Evolutionary conservation across 176 grass and related monocot genomes (phyloP).

Genomic region (Rhynchospora breviuscula): DNA sequence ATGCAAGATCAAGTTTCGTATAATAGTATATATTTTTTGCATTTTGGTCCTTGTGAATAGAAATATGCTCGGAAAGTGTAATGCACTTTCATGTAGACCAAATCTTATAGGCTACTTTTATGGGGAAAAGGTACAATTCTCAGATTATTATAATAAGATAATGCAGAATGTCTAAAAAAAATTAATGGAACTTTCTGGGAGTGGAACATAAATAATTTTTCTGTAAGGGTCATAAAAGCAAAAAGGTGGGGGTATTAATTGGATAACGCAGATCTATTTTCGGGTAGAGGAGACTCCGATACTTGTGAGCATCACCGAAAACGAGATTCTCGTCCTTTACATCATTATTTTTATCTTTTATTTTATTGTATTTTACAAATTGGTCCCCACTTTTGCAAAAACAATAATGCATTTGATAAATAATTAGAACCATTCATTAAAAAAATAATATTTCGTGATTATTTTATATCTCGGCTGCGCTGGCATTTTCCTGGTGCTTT

Average conservation of each 20-base stretch:
- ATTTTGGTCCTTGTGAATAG: slow-evolving; percentile 1
- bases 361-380: background rate
- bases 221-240: background rate
- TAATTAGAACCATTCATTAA: background rate
- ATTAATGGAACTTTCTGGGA: background rate
- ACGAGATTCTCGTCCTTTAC: slow-evolving; percentile 27
- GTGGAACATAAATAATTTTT: background rate
- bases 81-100: background rate
- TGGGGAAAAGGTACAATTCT: background rate
- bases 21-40: background rate
- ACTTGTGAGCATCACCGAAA: slow-evolving; percentile 17
- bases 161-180: background rate
- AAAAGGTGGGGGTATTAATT: background rate
- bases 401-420: background rate
- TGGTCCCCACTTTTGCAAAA: background rate
- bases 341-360: background rate
- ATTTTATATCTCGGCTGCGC: slow-evolving; percentile 7
- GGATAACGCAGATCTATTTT: slow-evolving; percentile 12
- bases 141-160: background rate
- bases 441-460: background rate
- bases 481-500: background rate
- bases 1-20: background rate
- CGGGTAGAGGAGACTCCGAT: slow-evolving; percentile 6
- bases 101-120: background rate
- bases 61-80: background rate